These are phyloP conservation scores for Metarhizium brunneum DNA, from an alignment of 2,329 filamentous ascomycete species.

Conservation along the genomic window DNA sequence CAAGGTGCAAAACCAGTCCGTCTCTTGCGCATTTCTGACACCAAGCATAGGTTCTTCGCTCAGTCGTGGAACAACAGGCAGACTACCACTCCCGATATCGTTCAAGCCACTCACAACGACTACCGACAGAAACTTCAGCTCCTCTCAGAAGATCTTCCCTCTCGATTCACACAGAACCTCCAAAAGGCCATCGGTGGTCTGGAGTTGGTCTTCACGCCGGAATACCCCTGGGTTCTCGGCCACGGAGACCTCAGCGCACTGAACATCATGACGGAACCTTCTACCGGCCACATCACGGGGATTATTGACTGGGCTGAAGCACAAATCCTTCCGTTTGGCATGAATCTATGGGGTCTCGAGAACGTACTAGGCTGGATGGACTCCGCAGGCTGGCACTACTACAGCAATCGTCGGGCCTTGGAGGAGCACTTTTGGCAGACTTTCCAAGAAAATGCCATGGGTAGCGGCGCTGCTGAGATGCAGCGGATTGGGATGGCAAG, in stretches of 20 bases:
- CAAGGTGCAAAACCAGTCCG: no score
- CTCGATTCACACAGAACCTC: background rate
- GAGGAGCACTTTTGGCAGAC: background rate
- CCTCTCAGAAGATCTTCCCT: conserved; percentile 1
- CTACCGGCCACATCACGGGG: conserved; percentile 18
- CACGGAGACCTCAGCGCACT: conserved; percentile 17
- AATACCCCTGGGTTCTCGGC: no score
- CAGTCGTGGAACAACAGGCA: background rate
- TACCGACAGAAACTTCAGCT: conserved; percentile 5
- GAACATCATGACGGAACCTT: conserved; percentile 18
- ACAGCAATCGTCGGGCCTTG: conserved; percentile 1
- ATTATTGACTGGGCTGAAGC: conserved; percentile 22
- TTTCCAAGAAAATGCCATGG: background rate
- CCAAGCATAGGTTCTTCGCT: no score
- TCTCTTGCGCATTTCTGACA: no score
- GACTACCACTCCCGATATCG: no score
- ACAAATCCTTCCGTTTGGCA: conserved; percentile 18
- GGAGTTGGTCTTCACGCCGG: no score
- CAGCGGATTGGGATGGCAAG: background rate
- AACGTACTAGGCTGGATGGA: conserved; percentile 13
- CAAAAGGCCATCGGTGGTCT: no score
- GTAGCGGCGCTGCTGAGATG: background rate
- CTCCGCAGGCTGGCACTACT: conserved; percentile 10
- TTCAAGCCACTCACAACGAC: background rate
- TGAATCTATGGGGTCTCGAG: conserved; percentile 18